These are phyloP conservation scores for Sugiyamaella japonica DNA, from an alignment of 1,139 yeast species.

Conservation along the genomic window DNA sequence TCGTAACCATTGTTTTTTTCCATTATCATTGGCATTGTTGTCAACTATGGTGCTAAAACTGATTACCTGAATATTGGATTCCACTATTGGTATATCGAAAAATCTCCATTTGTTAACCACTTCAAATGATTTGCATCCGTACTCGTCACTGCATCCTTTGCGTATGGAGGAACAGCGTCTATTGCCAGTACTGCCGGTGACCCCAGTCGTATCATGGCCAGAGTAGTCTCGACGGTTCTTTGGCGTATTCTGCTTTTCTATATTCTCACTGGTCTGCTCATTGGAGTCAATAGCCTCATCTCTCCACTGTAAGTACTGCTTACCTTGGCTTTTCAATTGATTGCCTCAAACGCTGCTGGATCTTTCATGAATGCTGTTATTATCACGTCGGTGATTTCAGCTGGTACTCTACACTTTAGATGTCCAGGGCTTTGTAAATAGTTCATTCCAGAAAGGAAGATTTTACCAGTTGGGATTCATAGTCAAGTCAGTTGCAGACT, in stretches of 20 bases:
- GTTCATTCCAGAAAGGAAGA: too few relatives aligned
- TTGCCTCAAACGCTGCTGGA: conserved; percentile 48
- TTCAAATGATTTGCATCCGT: conserved; percentile 52
- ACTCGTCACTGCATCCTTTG: conserved; percentile 62
- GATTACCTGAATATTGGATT: conserved; percentile 50
- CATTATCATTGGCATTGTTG: conserved; percentile 58
- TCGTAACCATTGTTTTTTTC: conserved; percentile 55
- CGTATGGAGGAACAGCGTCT: conserved; percentile 68
- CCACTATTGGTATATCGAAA: conserved; percentile 51
- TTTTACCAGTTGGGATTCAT: conserved; percentile 13
- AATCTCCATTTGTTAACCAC: conserved; percentile 59
- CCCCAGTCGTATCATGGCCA: conserved; percentile 58
- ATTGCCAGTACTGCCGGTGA: conserved; percentile 68
- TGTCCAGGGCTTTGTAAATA: conserved; percentile 51
- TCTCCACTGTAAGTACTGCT: conserved; percentile 46
- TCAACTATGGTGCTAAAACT: conserved; percentile 61
- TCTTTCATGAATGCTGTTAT: conserved; percentile 55
- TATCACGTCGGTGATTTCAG: conserved; percentile 52
- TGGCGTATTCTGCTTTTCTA: conserved; percentile 52
- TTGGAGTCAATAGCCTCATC: conserved; percentile 48
- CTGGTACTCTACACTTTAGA: conserved; percentile 52
- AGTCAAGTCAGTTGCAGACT: conserved; percentile 18
- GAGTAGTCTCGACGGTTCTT: conserved; percentile 58
- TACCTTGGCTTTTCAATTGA: conserved; percentile 60
- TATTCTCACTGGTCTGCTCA: conserved; percentile 48